Evolutionary conservation across 2,329 filamentous ascomycete genomes (phyloP).

Genomic region (Calonectria honghensis): DNA sequence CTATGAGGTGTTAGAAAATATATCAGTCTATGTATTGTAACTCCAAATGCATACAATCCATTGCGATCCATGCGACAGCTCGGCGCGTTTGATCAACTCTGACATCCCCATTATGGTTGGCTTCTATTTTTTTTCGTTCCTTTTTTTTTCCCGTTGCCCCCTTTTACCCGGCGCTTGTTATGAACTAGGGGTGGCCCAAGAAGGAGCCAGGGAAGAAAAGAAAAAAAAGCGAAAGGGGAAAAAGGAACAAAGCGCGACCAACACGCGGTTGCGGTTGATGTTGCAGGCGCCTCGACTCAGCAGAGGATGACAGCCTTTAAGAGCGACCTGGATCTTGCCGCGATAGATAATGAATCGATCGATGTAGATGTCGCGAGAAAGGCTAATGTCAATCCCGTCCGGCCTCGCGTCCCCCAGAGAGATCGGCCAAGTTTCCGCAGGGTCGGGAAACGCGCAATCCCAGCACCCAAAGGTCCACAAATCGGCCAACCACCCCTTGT

Average conservation of each 20-base stretch:
- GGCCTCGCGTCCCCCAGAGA: neutral
- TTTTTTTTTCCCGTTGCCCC: neutral
- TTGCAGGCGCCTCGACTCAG: neutral
- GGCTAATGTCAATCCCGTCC: constrained; percentile 14
- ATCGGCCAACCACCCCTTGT: constrained; percentile 27
- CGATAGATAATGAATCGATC: constrained; percentile 1
- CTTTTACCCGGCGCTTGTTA: constrained; percentile 14
- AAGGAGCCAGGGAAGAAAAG: no score
- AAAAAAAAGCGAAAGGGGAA: neutral
- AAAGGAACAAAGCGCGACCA: neutral
- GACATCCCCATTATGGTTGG: constrained; percentile 50
- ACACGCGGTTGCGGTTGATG: neutral
- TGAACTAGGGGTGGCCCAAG: neutral
- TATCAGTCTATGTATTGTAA: neutral
- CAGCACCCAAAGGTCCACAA: constrained; percentile 10
- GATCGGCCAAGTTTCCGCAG: constrained; percentile 33
- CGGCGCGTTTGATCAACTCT: constrained; percentile 51
- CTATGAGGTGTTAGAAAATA: constrained; percentile 47
- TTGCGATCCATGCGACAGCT: constrained; percentile 57
- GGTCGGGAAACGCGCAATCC: constrained; percentile 23
- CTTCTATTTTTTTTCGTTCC: neutral
- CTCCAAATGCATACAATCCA: constrained; percentile 56
- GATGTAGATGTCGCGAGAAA: constrained; percentile 5
- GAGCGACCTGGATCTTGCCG: neutral
- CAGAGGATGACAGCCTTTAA: constrained; percentile 29